These are phyloP conservation scores for Saccharomycopsis guyanensis DNA, from an alignment of 805 yeast genomes.

Conservation along the genomic window DNA sequence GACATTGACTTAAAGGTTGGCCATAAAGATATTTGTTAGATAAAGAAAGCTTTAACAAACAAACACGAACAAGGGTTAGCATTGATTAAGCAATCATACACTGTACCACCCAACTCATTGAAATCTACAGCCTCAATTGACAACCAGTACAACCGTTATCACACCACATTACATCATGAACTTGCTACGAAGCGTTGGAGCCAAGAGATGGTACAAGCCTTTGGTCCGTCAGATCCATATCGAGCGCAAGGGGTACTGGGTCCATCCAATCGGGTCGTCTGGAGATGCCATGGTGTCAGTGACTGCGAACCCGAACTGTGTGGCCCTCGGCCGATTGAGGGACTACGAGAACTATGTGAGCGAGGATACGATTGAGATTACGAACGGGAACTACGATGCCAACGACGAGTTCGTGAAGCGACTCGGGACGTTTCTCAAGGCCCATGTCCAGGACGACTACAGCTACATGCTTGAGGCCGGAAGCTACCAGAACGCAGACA, in stretches of 20 bases:
- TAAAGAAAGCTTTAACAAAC: too few relatives aligned
- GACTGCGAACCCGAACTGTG: not conserved
- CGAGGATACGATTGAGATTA: not conserved
- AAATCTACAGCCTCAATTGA: too few relatives aligned
- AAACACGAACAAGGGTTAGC: too few relatives aligned
- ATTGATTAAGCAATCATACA: too few relatives aligned
- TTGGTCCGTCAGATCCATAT: not conserved
- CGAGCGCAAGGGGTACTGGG: constrained; percentile 10
- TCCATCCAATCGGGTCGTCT: constrained; percentile 7
- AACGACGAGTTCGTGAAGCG: constrained; percentile 24
- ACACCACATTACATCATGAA: too few relatives aligned
- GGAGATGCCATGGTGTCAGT: not conserved
- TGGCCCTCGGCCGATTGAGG: not conserved
- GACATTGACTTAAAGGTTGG: too few relatives aligned
- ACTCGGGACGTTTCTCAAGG: constrained; percentile 24
- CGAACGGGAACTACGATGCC: constrained; percentile 23
- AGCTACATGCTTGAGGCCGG: constrained; percentile 50
- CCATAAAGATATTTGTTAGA: too few relatives aligned
- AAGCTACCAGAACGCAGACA: constrained; percentile 41
- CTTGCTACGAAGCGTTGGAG: too few relatives aligned
- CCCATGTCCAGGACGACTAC: constrained; percentile 36
- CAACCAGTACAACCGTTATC: too few relatives aligned
- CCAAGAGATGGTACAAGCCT: too few relatives aligned
- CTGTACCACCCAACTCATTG: too few relatives aligned
- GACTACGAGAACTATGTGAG: not conserved